Base-by-base conservation (phyloP, 768 basidiomycete genomes). In the Termitomyces heimii region DNA sequence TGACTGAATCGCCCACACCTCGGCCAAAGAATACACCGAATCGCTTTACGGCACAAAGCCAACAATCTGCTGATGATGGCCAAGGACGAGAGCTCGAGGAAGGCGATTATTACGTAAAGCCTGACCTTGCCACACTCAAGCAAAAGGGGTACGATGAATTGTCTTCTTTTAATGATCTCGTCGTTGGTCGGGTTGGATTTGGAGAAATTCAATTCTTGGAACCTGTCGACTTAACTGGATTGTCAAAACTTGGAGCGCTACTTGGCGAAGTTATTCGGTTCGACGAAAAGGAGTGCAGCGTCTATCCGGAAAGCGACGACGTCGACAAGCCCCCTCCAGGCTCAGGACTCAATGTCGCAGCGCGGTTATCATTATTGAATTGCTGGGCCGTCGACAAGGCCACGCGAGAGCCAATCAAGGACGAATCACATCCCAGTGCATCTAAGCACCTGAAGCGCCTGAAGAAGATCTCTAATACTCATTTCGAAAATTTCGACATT, bases 371-470 rank as follows among this genome's bases (percentile, higher is more conserved):
- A 46, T 74, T 99, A 44, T 73, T 89, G 62, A 77, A 83, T 53
- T 94, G 93, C 73, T 98, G 90, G 88, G 81, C 92, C 47, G 78
- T 86, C 61, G 93, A 98, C 72, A 95, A 95, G 76, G 89, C 91
- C 42, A 93, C 92, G 34, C 79, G 93, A 59, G 86, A 95, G 67
- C 88, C 91, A 40, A 86, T 98, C 71, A 94, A 88, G 69, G 92
- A 98, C 63, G 75, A 80, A 58, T 80, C 78, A 31, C 82, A 93
- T 65, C 84, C 88, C n/a, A 68, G 71, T 35, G 82, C 85, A 40
- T 74, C 84, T 39, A 86, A 86, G 62, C 86, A 92, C 64, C 61
- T 94, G 65, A 92, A 90, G 72, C 82, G 89, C 61, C 74, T 98
- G 70, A 86, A 85, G 77, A 80, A 77, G 53, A 93, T 95, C 82